These are phyloP conservation scores for carrot (Daucus carota) DNA, from an alignment of 129 eudicot genomes.

Conservation along the genomic window DH1_v3.0 NC_030383.2:54685501-54686000, in stretches of 20 bases:
- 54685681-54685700: slow-evolving; percentile 21
- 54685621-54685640: slow-evolving; percentile 21
- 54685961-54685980: no score
- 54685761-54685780: no score
- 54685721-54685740: slow-evolving; percentile 17
- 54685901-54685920: no score
- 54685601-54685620: slow-evolving; percentile 18
- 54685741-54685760: slow-evolving; percentile 22
- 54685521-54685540: slow-evolving; percentile 24
- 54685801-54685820: no score
- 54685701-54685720: slow-evolving; percentile 27
- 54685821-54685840: no score
- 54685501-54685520: slow-evolving; percentile 27
- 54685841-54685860: background rate
- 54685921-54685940: no score
- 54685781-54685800: no score
- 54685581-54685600: slow-evolving; percentile 25
- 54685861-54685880: background rate
- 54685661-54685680: slow-evolving; percentile 15
- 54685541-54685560: slow-evolving; percentile 17
- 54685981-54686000: no score
- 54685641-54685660: slow-evolving; percentile 22
- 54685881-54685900: background rate
- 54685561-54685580: slow-evolving; percentile 26
- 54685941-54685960: no score